Evolutionary conservation across 1,284 basidiomycete genomes (phyloP).

Genomic region (Trametes versicolor): DNA sequence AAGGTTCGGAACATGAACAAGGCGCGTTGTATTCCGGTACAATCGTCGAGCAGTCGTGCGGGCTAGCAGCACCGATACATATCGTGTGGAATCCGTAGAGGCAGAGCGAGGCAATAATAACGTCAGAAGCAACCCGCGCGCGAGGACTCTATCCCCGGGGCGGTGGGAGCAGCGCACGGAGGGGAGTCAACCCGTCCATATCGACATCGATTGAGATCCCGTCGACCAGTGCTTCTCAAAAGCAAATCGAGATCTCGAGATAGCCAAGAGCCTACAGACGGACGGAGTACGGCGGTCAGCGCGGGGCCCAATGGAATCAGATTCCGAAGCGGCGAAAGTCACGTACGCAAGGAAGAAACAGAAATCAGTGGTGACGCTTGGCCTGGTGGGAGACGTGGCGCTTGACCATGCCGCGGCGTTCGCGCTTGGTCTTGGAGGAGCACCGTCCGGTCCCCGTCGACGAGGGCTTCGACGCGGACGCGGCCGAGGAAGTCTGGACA

Average conservation of each 20-base stretch:
- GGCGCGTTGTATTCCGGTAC: slow-evolving; percentile 34
- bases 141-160: slow-evolving; percentile 31
- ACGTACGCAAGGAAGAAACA: slow-evolving; percentile 28
- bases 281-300: slow-evolving; percentile 16
- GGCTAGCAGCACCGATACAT: slow-evolving; percentile 34
- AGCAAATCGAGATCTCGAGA: slow-evolving; percentile 42
- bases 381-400: slow-evolving; percentile 38
- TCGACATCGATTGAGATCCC: slow-evolving; percentile 35
- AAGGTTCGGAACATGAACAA: slow-evolving; percentile 16
- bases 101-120: slow-evolving; percentile 15
- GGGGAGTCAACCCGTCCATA: slow-evolving; percentile 37
- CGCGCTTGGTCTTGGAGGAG: slow-evolving; percentile 33
- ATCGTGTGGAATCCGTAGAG: slow-evolving; percentile 6
- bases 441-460: slow-evolving; percentile 38
- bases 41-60: slow-evolving; percentile 27
- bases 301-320: background rate
- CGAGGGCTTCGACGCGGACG: slow-evolving; percentile 31
- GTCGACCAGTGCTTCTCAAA: slow-evolving; percentile 40
- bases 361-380: slow-evolving; percentile 41
- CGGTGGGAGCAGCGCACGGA: slow-evolving; percentile 22
- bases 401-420: slow-evolving; percentile 36
- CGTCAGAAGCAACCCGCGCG: slow-evolving; percentile 14
- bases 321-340: slow-evolving; percentile 8
- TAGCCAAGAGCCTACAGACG: slow-evolving; percentile 29
- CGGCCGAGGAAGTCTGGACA: slow-evolving; percentile 22